phyloP scores from a whole-genome alignment of 2,329 filamentous ascomycete genomes.

The Talaromyces sp. region DNA sequence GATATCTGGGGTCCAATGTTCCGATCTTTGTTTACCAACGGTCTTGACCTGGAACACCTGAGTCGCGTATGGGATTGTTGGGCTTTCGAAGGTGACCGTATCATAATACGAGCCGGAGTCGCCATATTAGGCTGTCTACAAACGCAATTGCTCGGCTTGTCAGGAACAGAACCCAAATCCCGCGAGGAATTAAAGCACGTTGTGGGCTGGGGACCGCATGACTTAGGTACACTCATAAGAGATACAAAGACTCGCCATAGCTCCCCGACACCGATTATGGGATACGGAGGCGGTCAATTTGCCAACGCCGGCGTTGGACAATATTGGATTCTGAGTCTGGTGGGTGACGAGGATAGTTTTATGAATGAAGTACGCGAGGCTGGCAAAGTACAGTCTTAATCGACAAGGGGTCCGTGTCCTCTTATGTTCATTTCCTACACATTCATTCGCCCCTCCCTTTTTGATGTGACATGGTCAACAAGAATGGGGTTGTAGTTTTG shows the following conservation, averaged over 20 bases:
- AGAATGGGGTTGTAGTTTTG: background rate
- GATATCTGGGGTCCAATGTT: conserved; percentile 56
- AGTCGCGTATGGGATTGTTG: conserved; percentile 62
- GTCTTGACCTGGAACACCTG: conserved; percentile 53
- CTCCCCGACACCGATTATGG: conserved; percentile 34
- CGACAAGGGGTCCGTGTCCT: conserved; percentile 13
- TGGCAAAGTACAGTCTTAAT: conserved; percentile 38
- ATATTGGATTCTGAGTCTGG: conserved; percentile 42
- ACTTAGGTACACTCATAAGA: conserved; percentile 32
- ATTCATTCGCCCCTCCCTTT: background rate
- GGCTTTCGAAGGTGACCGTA: conserved; percentile 59
- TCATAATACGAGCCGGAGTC: conserved; percentile 47
- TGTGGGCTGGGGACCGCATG: conserved; percentile 39
- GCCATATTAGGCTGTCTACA: conserved; percentile 46
- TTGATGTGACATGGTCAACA: background rate
- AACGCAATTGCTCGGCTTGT: conserved; percentile 42
- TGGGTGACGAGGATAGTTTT: conserved; percentile 44
- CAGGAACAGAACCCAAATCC: conserved; percentile 38
- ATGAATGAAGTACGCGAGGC: conserved; percentile 45
- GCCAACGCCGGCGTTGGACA: conserved; percentile 38
- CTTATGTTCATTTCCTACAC: background rate
- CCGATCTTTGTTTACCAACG: conserved; percentile 52
- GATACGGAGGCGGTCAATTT: conserved; percentile 37
- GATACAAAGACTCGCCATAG: conserved; percentile 34
- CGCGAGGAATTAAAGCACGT: conserved; percentile 35